Conservation (phyloP, 805 yeast genomes). For the Cyberlindnera mycetangii region DNA sequence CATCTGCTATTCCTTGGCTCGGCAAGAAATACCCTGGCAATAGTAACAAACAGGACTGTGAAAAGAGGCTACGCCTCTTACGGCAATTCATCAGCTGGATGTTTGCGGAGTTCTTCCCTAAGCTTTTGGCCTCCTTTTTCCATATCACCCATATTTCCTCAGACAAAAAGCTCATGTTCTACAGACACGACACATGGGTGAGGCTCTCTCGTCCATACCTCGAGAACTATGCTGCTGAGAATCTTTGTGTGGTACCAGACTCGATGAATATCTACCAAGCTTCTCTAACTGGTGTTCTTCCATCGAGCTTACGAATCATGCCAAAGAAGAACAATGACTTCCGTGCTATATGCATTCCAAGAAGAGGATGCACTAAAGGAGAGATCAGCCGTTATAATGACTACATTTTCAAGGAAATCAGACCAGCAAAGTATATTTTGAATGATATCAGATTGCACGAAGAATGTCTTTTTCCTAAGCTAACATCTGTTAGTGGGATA, state of each 20-base stretch:
- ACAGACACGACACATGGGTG: constrained; percentile 59
- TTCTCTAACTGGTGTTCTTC: constrained; percentile 20
- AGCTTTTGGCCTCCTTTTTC: constrained; percentile 52
- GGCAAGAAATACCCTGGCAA: constrained; percentile 29
- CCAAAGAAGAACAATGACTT: constrained; percentile 60
- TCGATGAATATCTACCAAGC: constrained; percentile 18
- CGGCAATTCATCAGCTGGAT: constrained; percentile 56
- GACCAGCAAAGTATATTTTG: constrained; percentile 42
- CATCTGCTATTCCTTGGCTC: constrained; percentile 56
- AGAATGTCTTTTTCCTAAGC: constrained; percentile 29
- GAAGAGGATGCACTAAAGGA: constrained; percentile 33
- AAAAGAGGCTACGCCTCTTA: constrained; percentile 36
- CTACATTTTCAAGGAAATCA: constrained; percentile 36
- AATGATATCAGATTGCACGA: constrained; percentile 31
- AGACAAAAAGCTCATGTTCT: constrained; percentile 41
- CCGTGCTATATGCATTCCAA: constrained; percentile 58
- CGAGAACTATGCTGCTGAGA: constrained; percentile 37
- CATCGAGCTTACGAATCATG: constrained; percentile 43
- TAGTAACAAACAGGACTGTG: constrained; percentile 41
- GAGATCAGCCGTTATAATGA: constrained; percentile 29
- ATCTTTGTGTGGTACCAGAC: constrained; percentile 30
- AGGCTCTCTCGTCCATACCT: constrained; percentile 40
- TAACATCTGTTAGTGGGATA: constrained; percentile 46
- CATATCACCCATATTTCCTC: constrained; percentile 61
- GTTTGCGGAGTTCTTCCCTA: constrained; percentile 42